Percentiles rank a stretch among this genome's conserved stretches.
Evolutionary conservation across 768 basidiomycete genomes (phyloP).

Genomic region (Cystobasidium ongulense): DNA sequence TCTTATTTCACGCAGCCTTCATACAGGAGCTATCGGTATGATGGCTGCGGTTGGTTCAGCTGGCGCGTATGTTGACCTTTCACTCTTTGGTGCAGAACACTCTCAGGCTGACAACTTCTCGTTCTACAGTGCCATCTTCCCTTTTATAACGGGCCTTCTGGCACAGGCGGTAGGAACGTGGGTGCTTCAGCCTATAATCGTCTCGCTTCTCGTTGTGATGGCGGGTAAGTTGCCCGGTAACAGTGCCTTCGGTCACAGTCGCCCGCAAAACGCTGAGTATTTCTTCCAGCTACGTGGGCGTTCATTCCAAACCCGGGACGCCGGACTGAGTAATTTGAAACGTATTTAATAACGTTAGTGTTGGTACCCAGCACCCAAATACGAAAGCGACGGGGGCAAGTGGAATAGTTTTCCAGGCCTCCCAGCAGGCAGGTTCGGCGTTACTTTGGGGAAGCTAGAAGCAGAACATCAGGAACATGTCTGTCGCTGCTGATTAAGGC

Average conservation of each 20-base stretch:
- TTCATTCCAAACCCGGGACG: no score
- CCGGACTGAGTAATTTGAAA: no score
- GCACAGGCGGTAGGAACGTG: neutral
- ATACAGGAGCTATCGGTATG: constrained; percentile 2
- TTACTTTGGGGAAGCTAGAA: neutral
- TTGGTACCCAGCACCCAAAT: no score
- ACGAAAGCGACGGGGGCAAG: no score
- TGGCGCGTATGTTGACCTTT: constrained; percentile 29
- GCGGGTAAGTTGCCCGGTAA: no score
- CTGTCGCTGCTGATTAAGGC: neutral
- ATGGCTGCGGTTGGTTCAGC: constrained; percentile 1
- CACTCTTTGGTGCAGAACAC: no score
- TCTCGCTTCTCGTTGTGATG: constrained; percentile 17
- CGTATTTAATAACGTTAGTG: no score
- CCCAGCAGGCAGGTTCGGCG: neutral
- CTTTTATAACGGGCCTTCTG: constrained; percentile 14
- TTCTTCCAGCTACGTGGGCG: neutral
- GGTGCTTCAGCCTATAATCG: constrained; percentile 21
- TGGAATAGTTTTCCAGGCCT: no score
- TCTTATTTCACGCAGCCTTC: neutral
- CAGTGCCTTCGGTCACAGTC: no score
- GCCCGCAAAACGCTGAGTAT: no score
- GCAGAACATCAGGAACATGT: neutral
- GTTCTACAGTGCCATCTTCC: constrained; percentile 22
- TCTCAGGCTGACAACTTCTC: neutral